Conservation (phyloP, 2,329 filamentous ascomycete species). For the Allantophomopsis lycopodina region DNA sequence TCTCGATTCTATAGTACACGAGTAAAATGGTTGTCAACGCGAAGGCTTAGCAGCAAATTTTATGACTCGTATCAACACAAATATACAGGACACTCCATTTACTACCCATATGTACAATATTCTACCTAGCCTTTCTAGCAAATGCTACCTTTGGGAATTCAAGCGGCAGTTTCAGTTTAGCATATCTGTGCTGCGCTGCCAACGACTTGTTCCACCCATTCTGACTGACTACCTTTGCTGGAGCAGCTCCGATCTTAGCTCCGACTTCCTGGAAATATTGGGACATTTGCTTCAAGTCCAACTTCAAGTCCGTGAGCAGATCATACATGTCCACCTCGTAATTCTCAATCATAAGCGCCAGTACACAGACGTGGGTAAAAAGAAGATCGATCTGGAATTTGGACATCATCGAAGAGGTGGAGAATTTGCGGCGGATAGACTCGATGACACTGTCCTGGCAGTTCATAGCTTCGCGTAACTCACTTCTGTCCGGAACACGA, state of each 20-base stretch:
- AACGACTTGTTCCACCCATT: constrained; percentile 46
- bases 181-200: constrained; percentile 46
- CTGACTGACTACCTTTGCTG: constrained; percentile 31
- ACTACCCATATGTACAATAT: neutral
- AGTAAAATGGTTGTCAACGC: too few relatives aligned
- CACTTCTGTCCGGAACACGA: constrained; percentile 44
- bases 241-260: constrained; percentile 38
- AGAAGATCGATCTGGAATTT: constrained; percentile 62
- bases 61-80: too few relatives aligned
- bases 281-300: constrained; percentile 57
- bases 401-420: constrained; percentile 46
- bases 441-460: constrained; percentile 50
- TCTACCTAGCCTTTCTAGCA: constrained; percentile 7
- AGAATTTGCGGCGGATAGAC: constrained; percentile 56
- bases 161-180: constrained; percentile 63
- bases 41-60: too few relatives aligned
- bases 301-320: constrained; percentile 55
- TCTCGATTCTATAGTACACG: too few relatives aligned
- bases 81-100: neutral
- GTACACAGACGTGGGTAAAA: constrained; percentile 58
- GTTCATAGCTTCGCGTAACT: constrained; percentile 41
- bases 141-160: constrained; percentile 56
- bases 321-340: constrained; percentile 59
- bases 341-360: constrained; percentile 59
- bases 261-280: constrained; percentile 69